Evolutionary conservation across 106 monocot genomes (phyloP).

Genomic region (Phalaenopsis equestris): DNA sequence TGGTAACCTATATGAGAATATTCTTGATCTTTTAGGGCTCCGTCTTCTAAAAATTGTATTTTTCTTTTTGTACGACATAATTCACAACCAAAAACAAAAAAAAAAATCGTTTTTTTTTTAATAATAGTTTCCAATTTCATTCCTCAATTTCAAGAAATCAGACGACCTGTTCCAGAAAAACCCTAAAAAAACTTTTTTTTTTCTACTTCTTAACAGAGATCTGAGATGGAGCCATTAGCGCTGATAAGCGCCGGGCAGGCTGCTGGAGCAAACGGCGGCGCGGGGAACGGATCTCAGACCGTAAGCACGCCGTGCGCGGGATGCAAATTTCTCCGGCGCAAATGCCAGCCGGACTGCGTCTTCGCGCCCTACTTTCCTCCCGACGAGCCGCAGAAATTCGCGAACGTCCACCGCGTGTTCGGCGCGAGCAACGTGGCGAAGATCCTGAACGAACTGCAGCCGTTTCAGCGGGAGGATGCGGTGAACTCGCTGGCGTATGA

Average conservation of each 20-base stretch:
- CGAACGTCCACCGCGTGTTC: conserved; percentile 83
- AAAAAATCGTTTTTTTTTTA: no score
- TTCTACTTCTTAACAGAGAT: neutral
- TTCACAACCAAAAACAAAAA: no score
- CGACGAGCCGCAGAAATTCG: conserved; percentile 85
- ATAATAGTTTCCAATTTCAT: neutral
- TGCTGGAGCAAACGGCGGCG: neutral
- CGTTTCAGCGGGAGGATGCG: conserved; percentile 69
- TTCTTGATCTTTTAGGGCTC: neutral
- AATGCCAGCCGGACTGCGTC: conserved; percentile 94
- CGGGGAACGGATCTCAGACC: neutral
- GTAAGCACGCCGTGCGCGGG: conserved; percentile 71
- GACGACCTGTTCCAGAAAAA: neutral
- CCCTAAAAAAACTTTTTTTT: neutral
- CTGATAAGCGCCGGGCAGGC: neutral
- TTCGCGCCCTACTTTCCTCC: conserved; percentile 97
- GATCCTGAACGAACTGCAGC: conserved; percentile 65
- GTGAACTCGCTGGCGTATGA: conserved; percentile 88
- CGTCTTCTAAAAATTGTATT: no score
- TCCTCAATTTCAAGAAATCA: neutral
- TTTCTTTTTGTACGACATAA: no score
- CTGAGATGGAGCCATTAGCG: conserved; percentile 1
- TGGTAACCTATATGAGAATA: neutral
- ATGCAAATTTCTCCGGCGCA: conserved; percentile 91
- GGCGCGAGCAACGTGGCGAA: conserved; percentile 93